Evolutionary conservation across 2,329 filamentous ascomycete genomes (phyloP).

Genomic region (Ciborinia camelliae): DNA sequence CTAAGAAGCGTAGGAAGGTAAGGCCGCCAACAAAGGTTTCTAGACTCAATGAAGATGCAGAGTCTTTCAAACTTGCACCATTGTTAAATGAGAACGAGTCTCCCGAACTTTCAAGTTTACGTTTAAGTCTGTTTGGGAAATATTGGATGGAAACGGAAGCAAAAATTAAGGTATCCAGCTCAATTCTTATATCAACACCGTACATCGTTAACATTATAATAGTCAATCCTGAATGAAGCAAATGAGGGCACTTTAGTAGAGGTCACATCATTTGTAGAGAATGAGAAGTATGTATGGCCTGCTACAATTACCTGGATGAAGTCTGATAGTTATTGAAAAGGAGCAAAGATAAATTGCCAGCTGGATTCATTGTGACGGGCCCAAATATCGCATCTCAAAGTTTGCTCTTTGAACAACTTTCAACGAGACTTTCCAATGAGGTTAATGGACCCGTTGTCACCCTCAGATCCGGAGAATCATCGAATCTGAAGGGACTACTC

Average conservation of each 20-base stretch:
- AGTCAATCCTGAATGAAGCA: conserved; percentile 57
- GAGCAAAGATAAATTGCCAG: conserved; percentile 44
- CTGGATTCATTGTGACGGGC: conserved; percentile 72
- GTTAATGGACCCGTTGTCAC: conserved; percentile 57
- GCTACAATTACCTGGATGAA: not conserved
- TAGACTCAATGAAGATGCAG: conserved; percentile 4
- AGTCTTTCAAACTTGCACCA: conserved; percentile 44
- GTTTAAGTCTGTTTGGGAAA: conserved; percentile 58
- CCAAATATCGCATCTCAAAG: conserved; percentile 75
- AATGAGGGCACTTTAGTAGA: conserved; percentile 59
- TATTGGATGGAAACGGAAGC: conserved; percentile 63
- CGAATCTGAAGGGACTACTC: conserved; percentile 68
- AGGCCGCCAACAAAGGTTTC: conserved; percentile 22
- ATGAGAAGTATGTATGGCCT: conserved; percentile 12
- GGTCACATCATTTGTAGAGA: conserved; percentile 53
- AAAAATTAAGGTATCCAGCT: conserved; percentile 53
- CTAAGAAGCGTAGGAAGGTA: conserved; percentile 40
- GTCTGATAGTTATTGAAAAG: conserved; percentile 20
- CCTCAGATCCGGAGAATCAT: conserved; percentile 66
- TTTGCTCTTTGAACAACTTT: conserved; percentile 68
- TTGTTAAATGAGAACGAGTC: conserved; percentile 55
- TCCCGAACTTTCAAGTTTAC: conserved; percentile 47
- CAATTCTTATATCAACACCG: not conserved
- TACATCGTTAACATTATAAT: conserved; percentile 34
- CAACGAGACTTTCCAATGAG: conserved; percentile 50